Conservation (phyloP, 2,329 filamentous ascomycete genomes). For the Calcarisporium arbuscula region DNA sequence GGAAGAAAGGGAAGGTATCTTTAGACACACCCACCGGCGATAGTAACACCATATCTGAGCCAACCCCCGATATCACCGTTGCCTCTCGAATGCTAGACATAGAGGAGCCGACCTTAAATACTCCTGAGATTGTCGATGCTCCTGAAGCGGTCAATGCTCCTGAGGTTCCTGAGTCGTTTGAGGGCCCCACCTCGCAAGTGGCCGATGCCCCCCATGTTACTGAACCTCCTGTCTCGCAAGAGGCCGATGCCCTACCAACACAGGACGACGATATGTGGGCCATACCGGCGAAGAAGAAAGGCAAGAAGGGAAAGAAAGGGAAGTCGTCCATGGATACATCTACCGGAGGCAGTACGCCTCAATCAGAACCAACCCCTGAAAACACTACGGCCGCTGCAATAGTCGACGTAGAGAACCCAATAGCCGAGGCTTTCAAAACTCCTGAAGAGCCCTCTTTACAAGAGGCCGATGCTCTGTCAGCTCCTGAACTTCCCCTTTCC, state of each 20-base stretch:
- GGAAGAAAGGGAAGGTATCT: constrained; percentile 29
- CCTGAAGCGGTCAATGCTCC: neutral
- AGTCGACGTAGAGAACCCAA: no score
- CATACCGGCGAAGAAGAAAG: constrained; percentile 20
- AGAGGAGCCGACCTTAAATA: no score
- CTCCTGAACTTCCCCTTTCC: neutral
- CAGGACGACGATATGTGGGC: constrained; percentile 13
- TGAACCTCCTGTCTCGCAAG: neutral
- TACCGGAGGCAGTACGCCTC: no score
- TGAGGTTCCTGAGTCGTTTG: neutral
- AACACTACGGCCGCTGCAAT: no score
- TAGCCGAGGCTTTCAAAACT: no score
- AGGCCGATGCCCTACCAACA: constrained; percentile 4
- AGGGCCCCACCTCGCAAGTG: neutral
- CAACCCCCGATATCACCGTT: no score
- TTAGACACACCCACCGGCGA: no score
- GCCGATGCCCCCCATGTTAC: neutral
- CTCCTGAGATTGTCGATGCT: no score
- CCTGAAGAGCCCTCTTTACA: constrained; percentile 2
- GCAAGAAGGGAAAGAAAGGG: constrained; percentile 31
- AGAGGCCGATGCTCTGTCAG: neutral
- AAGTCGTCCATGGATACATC: no score
- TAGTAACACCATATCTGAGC: no score
- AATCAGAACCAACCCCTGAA: no score
- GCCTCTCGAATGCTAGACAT: no score